Evolutionary conservation across 108 stramenopile species (phyloP).

Genomic region (Skeletonema grethae): DNA sequence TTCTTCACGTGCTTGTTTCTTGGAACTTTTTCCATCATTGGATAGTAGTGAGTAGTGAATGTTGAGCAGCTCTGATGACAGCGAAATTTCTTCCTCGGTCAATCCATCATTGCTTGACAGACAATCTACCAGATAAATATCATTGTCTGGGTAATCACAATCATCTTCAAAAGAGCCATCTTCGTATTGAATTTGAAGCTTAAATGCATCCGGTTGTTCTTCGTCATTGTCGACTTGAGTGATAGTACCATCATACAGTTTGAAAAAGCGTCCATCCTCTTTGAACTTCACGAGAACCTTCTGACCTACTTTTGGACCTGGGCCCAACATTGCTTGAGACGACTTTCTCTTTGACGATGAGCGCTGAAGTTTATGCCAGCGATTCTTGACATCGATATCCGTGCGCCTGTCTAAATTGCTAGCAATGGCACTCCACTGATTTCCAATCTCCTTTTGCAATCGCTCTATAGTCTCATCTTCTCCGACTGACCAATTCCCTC

Average conservation of each 20-base stretch:
- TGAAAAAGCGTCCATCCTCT: conserved; percentile 3
- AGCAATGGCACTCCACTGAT: conserved; percentile 72
- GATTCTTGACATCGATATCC: conserved; percentile 25
- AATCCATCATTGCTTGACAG: background rate
- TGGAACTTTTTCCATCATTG: background rate
- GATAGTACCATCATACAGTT: background rate
- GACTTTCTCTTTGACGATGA: background rate
- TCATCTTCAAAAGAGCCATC: background rate
- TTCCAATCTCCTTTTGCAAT: conserved; percentile 56
- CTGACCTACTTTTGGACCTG: background rate
- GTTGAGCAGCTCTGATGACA: background rate
- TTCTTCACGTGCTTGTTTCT: background rate
- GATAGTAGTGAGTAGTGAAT: background rate
- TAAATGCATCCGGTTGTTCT: background rate
- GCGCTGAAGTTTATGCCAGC: conserved; percentile 10
- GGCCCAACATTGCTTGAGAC: background rate
- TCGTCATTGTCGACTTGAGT: background rate
- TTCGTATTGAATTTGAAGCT: background rate
- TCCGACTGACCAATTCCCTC: conserved; percentile 66
- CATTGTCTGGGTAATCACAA: background rate
- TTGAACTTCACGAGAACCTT: background rate
- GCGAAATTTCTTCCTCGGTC: background rate
- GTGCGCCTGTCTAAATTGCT: conserved; percentile 6
- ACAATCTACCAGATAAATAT: conserved; percentile 1
- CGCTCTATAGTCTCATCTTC: conserved; percentile 61